Percentiles rank a stretch among this genome's conserved stretches.
phyloP scores from a whole-genome alignment of 306 rosid species.

The Trifolium fragiferum region DNA sequence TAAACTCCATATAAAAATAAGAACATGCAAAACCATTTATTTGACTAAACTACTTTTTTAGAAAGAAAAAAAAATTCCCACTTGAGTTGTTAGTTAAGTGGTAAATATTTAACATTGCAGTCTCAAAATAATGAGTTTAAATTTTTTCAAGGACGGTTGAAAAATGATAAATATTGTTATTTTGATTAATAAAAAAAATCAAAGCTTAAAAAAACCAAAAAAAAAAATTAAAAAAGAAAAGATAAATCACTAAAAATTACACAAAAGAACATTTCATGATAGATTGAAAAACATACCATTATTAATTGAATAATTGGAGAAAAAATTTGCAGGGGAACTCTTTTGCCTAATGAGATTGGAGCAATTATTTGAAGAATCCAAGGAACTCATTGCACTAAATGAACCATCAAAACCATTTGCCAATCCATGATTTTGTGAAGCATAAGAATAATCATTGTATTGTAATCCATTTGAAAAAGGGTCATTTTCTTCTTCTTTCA shows the following conservation, averaged over 20 bases:
- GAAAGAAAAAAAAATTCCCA: no score
- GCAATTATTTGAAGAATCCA: constrained; percentile 44
- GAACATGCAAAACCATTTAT: not conserved
- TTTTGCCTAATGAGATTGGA: constrained; percentile 65
- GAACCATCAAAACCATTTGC: constrained; percentile 47
- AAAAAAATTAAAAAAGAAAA: not conserved
- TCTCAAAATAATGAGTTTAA: no score
- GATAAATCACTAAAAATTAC: not conserved
- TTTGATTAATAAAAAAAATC: no score
- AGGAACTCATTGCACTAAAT: constrained; percentile 43
- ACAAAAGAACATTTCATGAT: not conserved
- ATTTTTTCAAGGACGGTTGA: no score
- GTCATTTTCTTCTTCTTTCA: constrained; percentile 63
- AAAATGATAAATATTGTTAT: no score
- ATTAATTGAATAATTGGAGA: constrained; percentile 52
- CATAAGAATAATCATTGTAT: constrained; percentile 46
- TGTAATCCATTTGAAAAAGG: constrained; percentile 49
- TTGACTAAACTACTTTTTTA: not conserved
- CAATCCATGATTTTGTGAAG: constrained; percentile 48
- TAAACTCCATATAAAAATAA: not conserved
- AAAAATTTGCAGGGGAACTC: constrained; percentile 76
- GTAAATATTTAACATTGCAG: no score
- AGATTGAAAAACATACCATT: constrained; percentile 53
- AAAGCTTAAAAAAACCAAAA: not conserved
- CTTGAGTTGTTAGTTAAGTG: no score